Base-by-base conservation (phyloP, 345 rosid genomes). In the Bruguiera sexangula region DNA sequence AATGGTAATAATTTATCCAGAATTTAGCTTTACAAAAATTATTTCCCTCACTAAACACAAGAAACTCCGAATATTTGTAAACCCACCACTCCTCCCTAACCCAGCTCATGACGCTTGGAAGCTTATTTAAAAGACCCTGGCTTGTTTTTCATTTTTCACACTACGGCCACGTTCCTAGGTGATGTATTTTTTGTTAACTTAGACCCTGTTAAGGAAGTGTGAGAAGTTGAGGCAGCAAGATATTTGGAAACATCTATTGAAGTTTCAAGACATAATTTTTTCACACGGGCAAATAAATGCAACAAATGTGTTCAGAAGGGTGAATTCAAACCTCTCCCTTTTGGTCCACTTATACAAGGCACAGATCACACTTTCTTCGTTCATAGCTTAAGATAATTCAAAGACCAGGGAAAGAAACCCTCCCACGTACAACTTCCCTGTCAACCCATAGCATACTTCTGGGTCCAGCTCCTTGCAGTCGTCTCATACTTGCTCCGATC, bases 391-490 rank as follows among this genome's bases (percentile, higher is more conserved):
- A 15, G 54, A 52, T 59, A 72, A 66, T 16, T 65, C 60, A 66
- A 70, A 64, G 82, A 75, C 78, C 83, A 26, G 73, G 75, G 66
- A 79, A 67, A 71, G 75, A 46, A 67, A 80, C 76, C 82, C 77
- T 75, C 81, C 78, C 73, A 39, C 66, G 52, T 60, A 59, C 48
- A 66, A 77, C 73, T 67, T 66, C 79, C 63, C 39, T 9, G 66
- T 62, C 77, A 86, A 24, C 91, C 91, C 91, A 86, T 88, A 2
- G 91, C 93, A 70, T 88, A 88, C 78, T 88, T 88, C 86, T 86
- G 90, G 75, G 93, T 88, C 93, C 90, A 85, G 93, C 90, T 88
- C 82, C 93, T 81, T 0, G 93, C 90, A 1, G 89, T 88, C 39
- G 93, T 81, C 76, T 88, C 93, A 10, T 88, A 88, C 85, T 86